Evolutionary conservation across 1,284 basidiomycete species (phyloP).

Genomic region (Cryptococcus floricola): DNA sequence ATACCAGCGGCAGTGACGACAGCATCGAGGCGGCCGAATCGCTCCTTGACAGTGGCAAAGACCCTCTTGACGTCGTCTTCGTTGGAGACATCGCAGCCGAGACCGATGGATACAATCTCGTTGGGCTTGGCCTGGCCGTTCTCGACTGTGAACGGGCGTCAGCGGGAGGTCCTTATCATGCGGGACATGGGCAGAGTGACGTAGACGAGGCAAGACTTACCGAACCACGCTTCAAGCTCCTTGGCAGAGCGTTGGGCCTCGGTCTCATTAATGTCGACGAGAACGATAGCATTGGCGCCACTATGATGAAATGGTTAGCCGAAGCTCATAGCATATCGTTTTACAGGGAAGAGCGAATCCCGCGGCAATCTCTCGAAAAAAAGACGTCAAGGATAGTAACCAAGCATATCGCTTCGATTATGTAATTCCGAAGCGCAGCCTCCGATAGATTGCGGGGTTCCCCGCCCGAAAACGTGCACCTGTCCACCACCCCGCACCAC

Average conservation of each 20-base stretch:
- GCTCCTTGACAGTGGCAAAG: constrained; percentile 62
- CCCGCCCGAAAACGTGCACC: no score
- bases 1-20: constrained; percentile 88
- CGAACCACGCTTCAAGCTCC: constrained; percentile 63
- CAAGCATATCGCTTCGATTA: no score
- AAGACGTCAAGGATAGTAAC: no score
- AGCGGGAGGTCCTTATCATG: background rate
- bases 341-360: no score
- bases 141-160: constrained; percentile 49
- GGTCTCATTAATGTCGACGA: constrained; percentile 75
- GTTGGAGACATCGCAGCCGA: constrained; percentile 83
- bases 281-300: constrained; percentile 74
- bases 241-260: constrained; percentile 69
- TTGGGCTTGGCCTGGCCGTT: constrained; percentile 60
- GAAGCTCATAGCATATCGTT: no score
- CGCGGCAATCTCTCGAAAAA: no score
- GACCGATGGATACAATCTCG: constrained; percentile 67
- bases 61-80: constrained; percentile 73
- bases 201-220: constrained; percentile 27
- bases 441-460: no score
- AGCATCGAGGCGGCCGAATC: constrained; percentile 78
- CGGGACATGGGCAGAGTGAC: background rate
- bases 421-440: no score
- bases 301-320: constrained; percentile 45
- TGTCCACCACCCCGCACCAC: background rate